phyloP scores from a whole-genome alignment of 176 grass and related monocot genomes.

The Eleusine coracana region DNA sequence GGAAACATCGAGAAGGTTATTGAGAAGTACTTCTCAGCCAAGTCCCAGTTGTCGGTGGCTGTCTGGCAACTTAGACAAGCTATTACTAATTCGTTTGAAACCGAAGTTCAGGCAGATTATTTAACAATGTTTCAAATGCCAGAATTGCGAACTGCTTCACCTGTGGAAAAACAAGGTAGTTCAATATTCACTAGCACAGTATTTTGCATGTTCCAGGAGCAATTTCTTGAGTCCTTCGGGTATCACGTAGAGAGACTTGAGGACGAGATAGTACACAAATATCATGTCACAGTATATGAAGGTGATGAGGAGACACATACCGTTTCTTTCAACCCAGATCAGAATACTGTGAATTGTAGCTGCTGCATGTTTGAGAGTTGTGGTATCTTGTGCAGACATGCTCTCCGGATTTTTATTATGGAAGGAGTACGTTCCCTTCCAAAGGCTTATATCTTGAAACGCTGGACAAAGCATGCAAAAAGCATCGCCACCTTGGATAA shows the following conservation, averaged over 20 bases:
- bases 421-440: slow-evolving; percentile 74
- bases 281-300: slow-evolving; percentile 46
- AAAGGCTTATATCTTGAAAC: slow-evolving; percentile 81
- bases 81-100: slow-evolving; percentile 59
- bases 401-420: slow-evolving; percentile 72
- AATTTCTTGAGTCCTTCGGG: slow-evolving; percentile 86
- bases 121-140: slow-evolving; percentile 71
- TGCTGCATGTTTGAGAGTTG: slow-evolving; percentile 86
- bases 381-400: slow-evolving; percentile 92
- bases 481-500: slow-evolving; percentile 56
- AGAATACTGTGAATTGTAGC: slow-evolving; percentile 60
- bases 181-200: slow-evolving; percentile 70
- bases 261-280: slow-evolving; percentile 59
- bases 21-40: slow-evolving; percentile 64
- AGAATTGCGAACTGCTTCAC: slow-evolving; percentile 68
- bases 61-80: slow-evolving; percentile 63
- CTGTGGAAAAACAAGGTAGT: slow-evolving; percentile 76
- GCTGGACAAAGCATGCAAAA: slow-evolving; percentile 95
- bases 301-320: slow-evolving; percentile 59
- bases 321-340: slow-evolving; percentile 63
- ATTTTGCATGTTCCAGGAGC: slow-evolving; percentile 84
- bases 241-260: slow-evolving; percentile 83
- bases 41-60: slow-evolving; percentile 62
- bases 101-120: slow-evolving; percentile 77
- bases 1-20: slow-evolving; percentile 73